Base-by-base conservation (phyloP, 345 rosid species). In the Toxicodendron radicans region DNA sequence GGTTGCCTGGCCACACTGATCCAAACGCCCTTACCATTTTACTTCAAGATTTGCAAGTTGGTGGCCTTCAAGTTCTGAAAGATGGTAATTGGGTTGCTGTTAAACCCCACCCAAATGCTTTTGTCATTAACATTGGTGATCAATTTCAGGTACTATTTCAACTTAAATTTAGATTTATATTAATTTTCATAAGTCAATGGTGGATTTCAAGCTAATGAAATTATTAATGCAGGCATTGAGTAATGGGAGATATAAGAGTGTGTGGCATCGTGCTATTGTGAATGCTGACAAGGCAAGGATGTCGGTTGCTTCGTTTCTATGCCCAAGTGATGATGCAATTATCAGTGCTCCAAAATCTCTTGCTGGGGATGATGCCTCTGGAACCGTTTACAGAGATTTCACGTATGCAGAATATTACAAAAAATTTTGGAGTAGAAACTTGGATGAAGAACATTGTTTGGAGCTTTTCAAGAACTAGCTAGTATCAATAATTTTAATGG, bases 1-100 rank as follows among this genome's bases (percentile, higher is more conserved):
- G 98, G 13, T 81, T 94, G 66, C 98, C 97, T 6, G 90, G 83
- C 32, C 98, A 94, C 75, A 92, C 97, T 0, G 98, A 94, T 86
- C 98, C 98, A 0, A 92, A 94, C 38, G 87, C 90, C 10, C 88
- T 94, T 23, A 94, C 98, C 46, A 88, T 94, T 64, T 82, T 94
- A 23, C 90, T 94, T 62, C 98, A 94, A 82, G 98, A 94, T 70
- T n/a, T 75, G n/a, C 70, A 82, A 3, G 93, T 89, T 1, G 66
- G 90, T 0, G 98, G 98, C 49, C 97, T 94, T 23, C 98, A 94
- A 73, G 92, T 94, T 59, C 86, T 90, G 74, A 90, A 85, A 77
- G 88, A 88, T 5, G 91, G 84, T 49, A 84, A 77, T 38, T 94
- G 98, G 98, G 73, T 92, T 52, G 93, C 97, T 0, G 87, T 94